phyloP scores from a whole-genome alignment of 495 filamentous ascomycete genomes.

The Aspergillus baeticus region DNA sequence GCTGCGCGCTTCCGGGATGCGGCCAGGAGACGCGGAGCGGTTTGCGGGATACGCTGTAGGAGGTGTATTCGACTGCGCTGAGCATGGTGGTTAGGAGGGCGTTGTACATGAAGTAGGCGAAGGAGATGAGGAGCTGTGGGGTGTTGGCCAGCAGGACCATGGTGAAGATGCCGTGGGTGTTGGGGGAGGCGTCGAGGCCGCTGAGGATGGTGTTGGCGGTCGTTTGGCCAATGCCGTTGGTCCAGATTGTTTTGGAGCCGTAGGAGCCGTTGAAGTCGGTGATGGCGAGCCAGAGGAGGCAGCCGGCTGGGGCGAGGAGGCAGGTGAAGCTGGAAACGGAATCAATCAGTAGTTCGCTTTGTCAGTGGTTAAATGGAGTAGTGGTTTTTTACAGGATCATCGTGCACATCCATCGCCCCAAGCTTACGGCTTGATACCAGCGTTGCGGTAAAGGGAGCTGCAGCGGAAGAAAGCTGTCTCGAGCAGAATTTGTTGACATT shows the following conservation, averaged over 20 bases:
- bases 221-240: not conserved
- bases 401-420: not conserved
- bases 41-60: constrained; percentile 26
- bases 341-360: not conserved
- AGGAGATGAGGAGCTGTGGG: constrained; percentile 31
- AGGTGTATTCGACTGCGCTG: constrained; percentile 25
- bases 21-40: constrained; percentile 38
- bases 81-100: constrained; percentile 35
- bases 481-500: not conserved
- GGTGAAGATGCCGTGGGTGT: not conserved
- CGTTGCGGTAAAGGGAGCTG: not conserved
- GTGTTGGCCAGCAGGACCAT: constrained; percentile 18
- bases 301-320: not conserved
- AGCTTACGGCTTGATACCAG: constrained; percentile 6
- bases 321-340: not conserved
- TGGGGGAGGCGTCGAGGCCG: not conserved
- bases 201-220: not conserved
- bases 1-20: constrained; percentile 34
- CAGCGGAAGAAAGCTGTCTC: not conserved
- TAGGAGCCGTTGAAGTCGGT: not conserved
- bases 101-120: constrained; percentile 39
- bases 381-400: constrained; percentile 3
- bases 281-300: not conserved
- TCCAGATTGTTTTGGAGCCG: not conserved
- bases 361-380: not conserved